Base-by-base conservation (phyloP, 768 basidiomycete genomes). In the Hypholoma fasciculare region DNA sequence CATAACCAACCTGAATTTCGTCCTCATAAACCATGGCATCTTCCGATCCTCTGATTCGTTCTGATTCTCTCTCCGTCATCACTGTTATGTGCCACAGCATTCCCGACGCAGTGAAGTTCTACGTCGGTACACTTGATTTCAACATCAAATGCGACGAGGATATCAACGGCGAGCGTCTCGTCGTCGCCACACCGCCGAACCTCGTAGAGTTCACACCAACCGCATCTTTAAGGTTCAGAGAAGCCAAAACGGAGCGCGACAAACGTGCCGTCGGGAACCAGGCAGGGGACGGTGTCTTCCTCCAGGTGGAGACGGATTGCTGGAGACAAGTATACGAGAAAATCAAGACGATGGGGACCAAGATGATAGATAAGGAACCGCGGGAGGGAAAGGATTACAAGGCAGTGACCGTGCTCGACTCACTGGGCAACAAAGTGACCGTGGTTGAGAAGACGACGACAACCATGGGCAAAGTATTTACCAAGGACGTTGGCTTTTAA, bases 111-210 rank as follows among this genome's bases (percentile, higher is more conserved):
- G 57, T 58, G 16, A 48, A 50, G n/a, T 65, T 65, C 59, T 65
- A 65, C 47, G 61, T 65, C 51, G 64, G 64, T 42, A 56, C 61
- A 13, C 61, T 65, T 40, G 64, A 60, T 27, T 65, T 65, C 57
- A 61, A 60, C 59, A 51, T 65, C 64, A 60, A 48, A 56, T 65
- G 64, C 59, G 61, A 65, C 58, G 61, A 65, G 51, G 54, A 58
- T 26, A 47, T 65, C 19, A 65, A 65, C 48, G 61, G 61, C 42
- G 61, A 65, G 49, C 61, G 64, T 17, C 38, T 65, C 49, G 61
- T 62, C 57, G 54, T 65, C 20, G 64, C 61, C 17, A 58, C 60
- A n/a, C 63, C 63, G 19, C 58, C 63, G 34, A 64, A 61, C 55
- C 63, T 64, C 52, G 63, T 64, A 49, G 63, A 64, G 34, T 64